These are phyloP conservation scores for Acanthamoeba triangularis DNA, from an alignment of 208 protist genomes.

Conservation along the genomic window DNA sequence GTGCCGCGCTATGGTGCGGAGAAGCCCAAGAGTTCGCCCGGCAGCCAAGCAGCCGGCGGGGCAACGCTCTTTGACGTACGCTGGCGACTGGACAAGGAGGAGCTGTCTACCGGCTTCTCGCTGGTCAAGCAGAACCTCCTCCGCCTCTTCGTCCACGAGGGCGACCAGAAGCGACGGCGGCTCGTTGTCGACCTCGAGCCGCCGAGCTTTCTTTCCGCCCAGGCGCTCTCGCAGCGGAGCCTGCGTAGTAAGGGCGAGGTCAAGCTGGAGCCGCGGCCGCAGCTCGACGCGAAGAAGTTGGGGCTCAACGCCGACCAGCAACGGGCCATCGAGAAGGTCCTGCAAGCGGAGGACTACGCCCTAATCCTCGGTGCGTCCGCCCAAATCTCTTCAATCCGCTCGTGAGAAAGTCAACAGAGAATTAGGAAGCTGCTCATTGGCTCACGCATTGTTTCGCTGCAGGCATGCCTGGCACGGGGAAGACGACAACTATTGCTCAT, in stretches of 20 bases:
- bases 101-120: conserved; percentile 40
- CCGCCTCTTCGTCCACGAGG: conserved; percentile 4
- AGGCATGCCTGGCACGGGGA: conserved; percentile 92
- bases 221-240: not conserved
- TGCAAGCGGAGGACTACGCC: conserved; percentile 87
- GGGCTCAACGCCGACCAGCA: conserved; percentile 86
- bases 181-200: conserved; percentile 75
- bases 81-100: conserved; percentile 78
- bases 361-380: conserved; percentile 80
- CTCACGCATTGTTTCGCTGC: not conserved
- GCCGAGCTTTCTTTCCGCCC: not conserved
- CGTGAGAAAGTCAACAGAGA: too few relatives aligned
- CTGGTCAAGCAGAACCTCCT: conserved; percentile 77
- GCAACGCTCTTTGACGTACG: conserved; percentile 41
- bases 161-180: conserved; percentile 56
- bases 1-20: not conserved
- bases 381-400: not conserved
- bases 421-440: not conserved
- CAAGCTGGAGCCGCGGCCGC: not conserved
- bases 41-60: not conserved
- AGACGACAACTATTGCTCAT: conserved; percentile 90
- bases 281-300: not conserved
- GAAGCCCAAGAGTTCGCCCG: not conserved
- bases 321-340: conserved; percentile 80
- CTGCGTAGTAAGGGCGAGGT: conserved; percentile 12